phyloP scores from a whole-genome alignment of 768 basidiomycete species.

The Rhizopogon salebrosus region DNA sequence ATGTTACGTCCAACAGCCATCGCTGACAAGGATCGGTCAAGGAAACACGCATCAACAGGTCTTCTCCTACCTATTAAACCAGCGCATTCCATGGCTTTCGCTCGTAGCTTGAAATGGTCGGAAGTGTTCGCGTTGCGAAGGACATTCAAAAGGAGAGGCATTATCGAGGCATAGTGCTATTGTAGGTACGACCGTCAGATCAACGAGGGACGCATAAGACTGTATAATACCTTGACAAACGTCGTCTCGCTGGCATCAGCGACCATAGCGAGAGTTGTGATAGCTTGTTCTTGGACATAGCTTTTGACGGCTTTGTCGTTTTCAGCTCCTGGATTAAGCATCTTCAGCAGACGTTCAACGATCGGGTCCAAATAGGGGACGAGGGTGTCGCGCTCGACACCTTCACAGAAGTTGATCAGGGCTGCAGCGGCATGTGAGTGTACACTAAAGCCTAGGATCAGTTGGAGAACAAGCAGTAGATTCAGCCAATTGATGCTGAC shows the following conservation, averaged over 20 bases:
- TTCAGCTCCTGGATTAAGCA: constrained; percentile 50
- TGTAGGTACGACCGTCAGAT: constrained; percentile 3
- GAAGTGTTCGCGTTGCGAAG: constrained; percentile 64
- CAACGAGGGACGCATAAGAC: constrained; percentile 3
- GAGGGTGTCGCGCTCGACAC: constrained; percentile 68
- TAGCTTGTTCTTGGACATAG: constrained; percentile 85
- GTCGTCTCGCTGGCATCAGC: constrained; percentile 78
- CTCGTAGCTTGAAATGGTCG: constrained; percentile 63
- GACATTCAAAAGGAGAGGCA: constrained; percentile 76
- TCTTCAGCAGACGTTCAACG: constrained; percentile 54
- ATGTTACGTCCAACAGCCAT: constrained; percentile 82
- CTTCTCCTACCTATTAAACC: constrained; percentile 65
- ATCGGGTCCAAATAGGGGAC: constrained; percentile 77
- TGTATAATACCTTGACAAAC: constrained; percentile 56
- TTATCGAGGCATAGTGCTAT: constrained; percentile 72
- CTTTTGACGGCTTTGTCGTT: constrained; percentile 37
- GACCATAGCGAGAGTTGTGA: constrained; percentile 86
- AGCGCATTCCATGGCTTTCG: constrained; percentile 90
- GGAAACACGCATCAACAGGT: background rate
- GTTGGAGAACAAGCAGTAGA: constrained; percentile 1
- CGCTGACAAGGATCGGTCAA: constrained; percentile 36
- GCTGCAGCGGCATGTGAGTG: constrained; percentile 86
- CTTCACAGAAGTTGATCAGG: constrained; percentile 88
- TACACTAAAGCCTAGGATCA: constrained; percentile 42
- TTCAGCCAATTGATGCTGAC: constrained; percentile 28